Conservation (phyloP, 306 rosid species). For the peach (Prunus persica) region Prunus_persica_NCBIv2 NC_034009.1:28900501-28901000, state of each 20-base stretch:
- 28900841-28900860: conserved; percentile 30
- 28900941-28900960: conserved; percentile 8
- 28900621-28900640: conserved; percentile 23
- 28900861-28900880: conserved; percentile 36
- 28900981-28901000: conserved; percentile 18
- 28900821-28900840: conserved; percentile 27
- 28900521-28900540: conserved; percentile 47
- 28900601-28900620: conserved; percentile 28
- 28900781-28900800: conserved; percentile 31
- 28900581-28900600: conserved; percentile 48
- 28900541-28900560: conserved; percentile 78
- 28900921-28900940: conserved; percentile 44
- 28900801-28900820: conserved; percentile 16
- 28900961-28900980: conserved; percentile 18
- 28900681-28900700: conserved; percentile 27
- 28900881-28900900: conserved; percentile 88
- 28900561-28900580: conserved; percentile 70
- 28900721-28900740: conserved; percentile 30
- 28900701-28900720: conserved; percentile 33
- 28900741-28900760: conserved; percentile 30
- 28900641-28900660: conserved; percentile 19
- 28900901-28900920: conserved; percentile 60
- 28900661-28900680: conserved; percentile 24
- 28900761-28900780: conserved; percentile 27
- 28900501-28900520: conserved; percentile 55